Conservation (phyloP, 129 eudicot genomes). For the Erigeron canadensis region DNA sequence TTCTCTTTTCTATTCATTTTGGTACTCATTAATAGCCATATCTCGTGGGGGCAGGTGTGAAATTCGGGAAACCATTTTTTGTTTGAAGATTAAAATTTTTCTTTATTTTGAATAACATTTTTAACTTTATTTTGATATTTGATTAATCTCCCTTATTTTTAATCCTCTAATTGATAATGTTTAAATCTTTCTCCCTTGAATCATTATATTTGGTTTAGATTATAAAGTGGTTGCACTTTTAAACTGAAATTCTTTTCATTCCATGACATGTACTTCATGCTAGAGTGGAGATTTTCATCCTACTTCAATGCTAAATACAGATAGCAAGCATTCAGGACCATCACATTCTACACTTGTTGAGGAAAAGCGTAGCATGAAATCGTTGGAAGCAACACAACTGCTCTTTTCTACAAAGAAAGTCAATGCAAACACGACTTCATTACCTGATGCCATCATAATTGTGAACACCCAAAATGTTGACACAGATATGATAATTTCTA, state of each 20-base stretch:
- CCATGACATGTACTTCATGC: conserved; percentile 21
- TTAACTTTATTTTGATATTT: too few relatives aligned
- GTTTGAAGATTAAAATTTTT: conserved; percentile 5
- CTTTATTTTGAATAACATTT: conserved; percentile 3
- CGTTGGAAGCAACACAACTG: conserved; percentile 35
- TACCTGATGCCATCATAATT: conserved; percentile 46
- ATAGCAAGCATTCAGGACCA: conserved; percentile 43
- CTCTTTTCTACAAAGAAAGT: conserved; percentile 34
- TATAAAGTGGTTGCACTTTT: conserved; percentile 7
- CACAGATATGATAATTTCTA: conserved; percentile 76
- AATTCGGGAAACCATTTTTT: conserved; percentile 18
- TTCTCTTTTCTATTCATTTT: conserved; percentile 7
- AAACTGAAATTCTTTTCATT: conserved; percentile 4
- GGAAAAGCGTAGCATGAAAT: conserved; percentile 31
- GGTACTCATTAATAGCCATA: conserved; percentile 24
- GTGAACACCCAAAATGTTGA: conserved; percentile 77
- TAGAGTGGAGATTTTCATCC: conserved; percentile 50
- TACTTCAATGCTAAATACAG: conserved; percentile 32
- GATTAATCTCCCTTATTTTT: background rate
- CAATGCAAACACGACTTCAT: conserved; percentile 37
- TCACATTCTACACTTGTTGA: conserved; percentile 40
- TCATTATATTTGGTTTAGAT: conserved; percentile 18
- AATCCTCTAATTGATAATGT: conserved; percentile 6
- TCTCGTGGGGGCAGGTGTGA: conserved; percentile 27
- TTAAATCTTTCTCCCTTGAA: conserved; percentile 18